These are phyloP conservation scores for Miamiensis avidus DNA, from an alignment of 169 alveolate species.

Conservation along the genomic window DNA sequence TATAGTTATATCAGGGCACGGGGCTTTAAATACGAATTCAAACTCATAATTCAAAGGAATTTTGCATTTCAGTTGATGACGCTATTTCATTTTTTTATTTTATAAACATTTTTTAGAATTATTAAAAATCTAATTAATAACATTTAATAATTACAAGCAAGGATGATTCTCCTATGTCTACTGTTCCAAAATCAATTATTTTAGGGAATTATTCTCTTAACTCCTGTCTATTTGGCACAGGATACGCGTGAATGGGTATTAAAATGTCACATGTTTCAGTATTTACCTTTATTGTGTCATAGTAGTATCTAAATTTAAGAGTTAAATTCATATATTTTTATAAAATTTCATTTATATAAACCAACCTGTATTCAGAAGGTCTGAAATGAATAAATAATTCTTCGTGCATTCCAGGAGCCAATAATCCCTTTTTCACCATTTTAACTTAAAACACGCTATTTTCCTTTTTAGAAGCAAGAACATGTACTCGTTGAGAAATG, in stretches of 20 bases:
- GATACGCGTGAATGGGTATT: conserved; percentile 87
- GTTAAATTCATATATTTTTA: neutral
- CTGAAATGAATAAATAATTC: conserved; percentile 75
- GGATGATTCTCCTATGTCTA: conserved; percentile 62
- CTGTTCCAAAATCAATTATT: conserved; percentile 75
- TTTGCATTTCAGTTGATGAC: conserved; percentile 65
- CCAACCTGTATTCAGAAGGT: conserved; percentile 75
- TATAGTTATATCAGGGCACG: conserved; percentile 67
- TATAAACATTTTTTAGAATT: neutral
- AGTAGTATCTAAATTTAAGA: conserved; percentile 56
- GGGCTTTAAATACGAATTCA: conserved; percentile 62
- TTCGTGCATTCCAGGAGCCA: conserved; percentile 79
- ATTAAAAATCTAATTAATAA: neutral
- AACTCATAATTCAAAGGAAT: conserved; percentile 78
- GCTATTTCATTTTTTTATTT: conserved; percentile 14
- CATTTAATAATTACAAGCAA: conserved; percentile 27
- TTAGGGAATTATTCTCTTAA: conserved; percentile 76
- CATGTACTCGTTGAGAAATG: conserved; percentile 63
- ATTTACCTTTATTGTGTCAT: conserved; percentile 77
- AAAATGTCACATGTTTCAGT: conserved; percentile 74
- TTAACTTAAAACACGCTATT: conserved; percentile 61
- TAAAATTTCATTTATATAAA: too few species aligned
- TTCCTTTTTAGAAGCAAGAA: conserved; percentile 77
- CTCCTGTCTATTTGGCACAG: conserved; percentile 72
- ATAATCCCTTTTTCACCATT: conserved; percentile 79